Base-by-base conservation (phyloP, 257 asterid genomes). In the Prunella vulgaris region DNA sequence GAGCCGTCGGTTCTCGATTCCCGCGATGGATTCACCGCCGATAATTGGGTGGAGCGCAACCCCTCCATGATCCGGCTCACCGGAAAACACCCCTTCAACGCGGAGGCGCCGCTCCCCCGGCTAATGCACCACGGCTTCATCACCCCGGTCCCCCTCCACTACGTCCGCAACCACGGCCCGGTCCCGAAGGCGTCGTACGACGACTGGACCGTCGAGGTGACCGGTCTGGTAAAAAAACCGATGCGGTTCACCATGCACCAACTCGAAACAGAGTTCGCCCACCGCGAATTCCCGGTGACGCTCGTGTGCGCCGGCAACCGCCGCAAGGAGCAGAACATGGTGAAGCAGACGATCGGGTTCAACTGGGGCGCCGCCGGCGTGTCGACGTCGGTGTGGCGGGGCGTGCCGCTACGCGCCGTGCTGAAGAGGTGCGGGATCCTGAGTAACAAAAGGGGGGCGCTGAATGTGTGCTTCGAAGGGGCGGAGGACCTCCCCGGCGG, bases 121-220 rank as follows among this genome's bases (percentile, higher is more conserved):
- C 88, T 93, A 74, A 90, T 90, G 96, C 92, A 86, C 82, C 91
- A 90, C 71, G 99, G 99, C 4, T 93, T 93, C 85, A 90, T 93
- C 56, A 93, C 99, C 0, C 99, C 99, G 5, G 99, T 86, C 0
- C 95, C 99, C 0, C 88, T 90, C 73, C 99, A 93, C 84, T 93
- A 93, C 80, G 99, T 93, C 17, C 94, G 99, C 7, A 93, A 93
- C 85, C 99, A 93, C 75, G 99, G 99, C 0, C 15, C 89, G 0
- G 99, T 93, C 5, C 99, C 99, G 0, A 77, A 74, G 18, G 90
- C 79, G 1, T 2, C 84, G 1, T 88, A 86, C 84, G 85, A 77
- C 0, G 93, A 84, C 10, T 90, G 99, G 99, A 82, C 86, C 4
- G 86, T 93, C 2, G 97, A 93, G 61, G 77, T 93, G 0, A 79